These are phyloP conservation scores for Fusarium abutilonis DNA, from an alignment of 2,329 filamentous ascomycete genomes.

Conservation along the genomic window DNA sequence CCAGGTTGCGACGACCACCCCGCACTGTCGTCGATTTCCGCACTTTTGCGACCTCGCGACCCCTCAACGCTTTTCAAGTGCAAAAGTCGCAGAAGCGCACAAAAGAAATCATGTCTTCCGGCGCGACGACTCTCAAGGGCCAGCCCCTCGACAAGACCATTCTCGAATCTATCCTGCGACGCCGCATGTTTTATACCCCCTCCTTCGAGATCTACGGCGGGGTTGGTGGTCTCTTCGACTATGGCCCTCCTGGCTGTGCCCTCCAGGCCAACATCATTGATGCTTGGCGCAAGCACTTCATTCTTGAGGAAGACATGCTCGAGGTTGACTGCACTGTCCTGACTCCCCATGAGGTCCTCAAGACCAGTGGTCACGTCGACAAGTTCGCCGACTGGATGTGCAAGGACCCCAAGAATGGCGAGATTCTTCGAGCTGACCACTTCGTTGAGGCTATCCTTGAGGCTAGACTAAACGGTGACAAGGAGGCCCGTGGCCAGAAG, in stretches of 20 bases:
- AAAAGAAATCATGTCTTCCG: constrained; percentile 56
- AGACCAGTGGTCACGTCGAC: constrained; percentile 96
- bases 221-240: constrained; percentile 90
- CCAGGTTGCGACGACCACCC: constrained; percentile 37
- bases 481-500: constrained; percentile 87
- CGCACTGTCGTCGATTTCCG: constrained; percentile 38
- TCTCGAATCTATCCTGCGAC: constrained; percentile 86
- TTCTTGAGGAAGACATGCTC: constrained; percentile 92
- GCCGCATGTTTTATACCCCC: constrained; percentile 93
- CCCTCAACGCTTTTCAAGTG: constrained; percentile 46
- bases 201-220: constrained; percentile 96
- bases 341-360: constrained; percentile 91
- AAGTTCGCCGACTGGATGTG: constrained; percentile 99
- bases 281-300: constrained; percentile 91
- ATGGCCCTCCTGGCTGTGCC: constrained; percentile 87
- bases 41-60: constrained; percentile 46
- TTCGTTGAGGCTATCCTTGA: constrained; percentile 95
- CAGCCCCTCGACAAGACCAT: constrained; percentile 85
- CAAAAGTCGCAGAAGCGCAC: constrained; percentile 43
- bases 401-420: constrained; percentile 97
- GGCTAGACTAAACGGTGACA: constrained; percentile 85
- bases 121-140: constrained; percentile 82
- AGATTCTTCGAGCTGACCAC: constrained; percentile 96
- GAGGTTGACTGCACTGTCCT: constrained; percentile 94
- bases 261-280: constrained; percentile 90